Base-by-base conservation (phyloP, 2,329 filamentous ascomycete species). In the Fusarium sp. region DNA sequence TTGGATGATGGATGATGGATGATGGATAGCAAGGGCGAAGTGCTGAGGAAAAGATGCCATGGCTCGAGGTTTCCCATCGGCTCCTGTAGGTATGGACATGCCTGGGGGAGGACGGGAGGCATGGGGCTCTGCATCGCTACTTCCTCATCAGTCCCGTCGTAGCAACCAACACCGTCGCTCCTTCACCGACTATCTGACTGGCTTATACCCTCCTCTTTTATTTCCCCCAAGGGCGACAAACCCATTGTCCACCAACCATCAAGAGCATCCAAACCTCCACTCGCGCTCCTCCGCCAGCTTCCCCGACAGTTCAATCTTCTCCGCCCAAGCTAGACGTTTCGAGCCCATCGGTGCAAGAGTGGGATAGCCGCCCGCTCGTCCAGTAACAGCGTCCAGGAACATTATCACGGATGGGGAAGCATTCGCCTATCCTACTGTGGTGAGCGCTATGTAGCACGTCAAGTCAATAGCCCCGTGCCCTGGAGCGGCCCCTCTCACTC, bases 161-260 rank as follows among this genome's bases (percentile, higher is more conserved):
- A 23, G 15, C 34, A 39, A 27, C 50, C 50, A 40, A 52, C 50
- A 52, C 8, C 36, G 12, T 15, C 39, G 34, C 50, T 30, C 18
- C 23, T 36, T 53, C 50, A 53, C 50, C 50, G 50, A 53, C 50
- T 53, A 30, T 27, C 50, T 53, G 50, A 40, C 50, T 40, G 39
- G 36, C 50, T 40, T 52, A 27, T 28, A 52, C 48, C 37, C 36
- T 52, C 39, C 37, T 53, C 36, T 28, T 40, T 23, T 36, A 53
- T 30, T 27, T 40, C 18, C 18, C 28, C 10, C n/a, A 18, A 12
- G 39, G 13, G 18, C 16, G 23, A 11, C 27, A 53, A 18, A 40
- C 23, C 11, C 36, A 40, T 53, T 23, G 27, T 16, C 27, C 50
- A 53, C 36, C 28, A 40, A n/a, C 36, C 50, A 52, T 52, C 27